Evolutionary conservation across 495 filamentous ascomycete species (phyloP).

Genomic region (Penicillium longicatenatum): DNA sequence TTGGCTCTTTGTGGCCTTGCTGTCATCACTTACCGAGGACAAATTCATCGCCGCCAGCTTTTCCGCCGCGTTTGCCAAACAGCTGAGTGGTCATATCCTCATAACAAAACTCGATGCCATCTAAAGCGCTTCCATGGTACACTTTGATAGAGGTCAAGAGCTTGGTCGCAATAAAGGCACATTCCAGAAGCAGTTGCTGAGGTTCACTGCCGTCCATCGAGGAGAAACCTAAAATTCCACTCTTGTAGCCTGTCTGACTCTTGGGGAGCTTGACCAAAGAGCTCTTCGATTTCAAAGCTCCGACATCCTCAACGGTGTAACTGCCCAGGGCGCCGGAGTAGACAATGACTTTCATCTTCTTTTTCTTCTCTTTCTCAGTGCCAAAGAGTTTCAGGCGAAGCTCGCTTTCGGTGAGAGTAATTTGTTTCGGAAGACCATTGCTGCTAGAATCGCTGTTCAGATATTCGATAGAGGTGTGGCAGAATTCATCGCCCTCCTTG

Average conservation of each 20-base stretch:
- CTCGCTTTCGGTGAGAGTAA: constrained; percentile 73
- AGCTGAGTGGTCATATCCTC: constrained; percentile 86
- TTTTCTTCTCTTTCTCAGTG: constrained; percentile 69
- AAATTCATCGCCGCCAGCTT: constrained; percentile 74
- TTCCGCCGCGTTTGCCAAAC: constrained; percentile 83
- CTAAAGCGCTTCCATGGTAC: constrained; percentile 76
- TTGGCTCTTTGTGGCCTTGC: constrained; percentile 10
- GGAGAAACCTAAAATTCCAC: constrained; percentile 74
- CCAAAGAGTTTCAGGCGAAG: constrained; percentile 64
- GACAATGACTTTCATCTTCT: constrained; percentile 67
- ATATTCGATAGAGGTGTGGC: constrained; percentile 79
- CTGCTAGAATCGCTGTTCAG: constrained; percentile 58
- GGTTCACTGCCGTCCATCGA: constrained; percentile 70
- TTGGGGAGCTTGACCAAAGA: constrained; percentile 75
- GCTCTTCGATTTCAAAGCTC: constrained; percentile 65
- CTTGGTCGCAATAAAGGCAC: constrained; percentile 66
- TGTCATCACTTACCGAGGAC: constrained; percentile 61
- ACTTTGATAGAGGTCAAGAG: constrained; percentile 74
- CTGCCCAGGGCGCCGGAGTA: constrained; percentile 74
- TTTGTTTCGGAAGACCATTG: constrained; percentile 65
- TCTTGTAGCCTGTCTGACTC: constrained; percentile 70
- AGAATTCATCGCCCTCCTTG: constrained; percentile 71
- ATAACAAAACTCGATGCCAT: constrained; percentile 91
- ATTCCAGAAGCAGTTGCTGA: constrained; percentile 74
- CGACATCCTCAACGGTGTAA: constrained; percentile 73